These are phyloP conservation scores for Rickenella mellea DNA, from an alignment of 768 basidiomycete species.

Conservation along the genomic window DNA sequence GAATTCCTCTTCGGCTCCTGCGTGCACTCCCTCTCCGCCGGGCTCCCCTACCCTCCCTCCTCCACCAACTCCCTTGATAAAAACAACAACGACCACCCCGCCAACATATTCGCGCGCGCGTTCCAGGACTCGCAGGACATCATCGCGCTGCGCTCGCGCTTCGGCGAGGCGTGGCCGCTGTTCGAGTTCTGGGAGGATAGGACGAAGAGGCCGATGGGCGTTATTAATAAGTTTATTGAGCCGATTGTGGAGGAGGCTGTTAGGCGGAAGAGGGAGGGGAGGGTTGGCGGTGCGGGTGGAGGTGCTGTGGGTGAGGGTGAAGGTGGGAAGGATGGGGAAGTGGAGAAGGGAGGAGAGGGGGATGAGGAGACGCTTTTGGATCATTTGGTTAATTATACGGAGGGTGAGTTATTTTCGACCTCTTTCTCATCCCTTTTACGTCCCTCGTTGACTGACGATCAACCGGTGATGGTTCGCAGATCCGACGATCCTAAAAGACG, in stretches of 20 bases:
- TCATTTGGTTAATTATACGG: conserved; percentile 7
- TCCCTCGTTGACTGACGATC: background rate
- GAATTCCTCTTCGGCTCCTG: conserved; percentile 10
- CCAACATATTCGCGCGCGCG: conserved; percentile 20
- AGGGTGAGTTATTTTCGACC: conserved; percentile 4
- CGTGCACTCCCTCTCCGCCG: conserved; percentile 1
- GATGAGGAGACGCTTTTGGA: conserved; percentile 9
- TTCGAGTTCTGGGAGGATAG: conserved; percentile 25
- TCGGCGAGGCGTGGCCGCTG: conserved; percentile 31
- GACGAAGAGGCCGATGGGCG: conserved; percentile 23
- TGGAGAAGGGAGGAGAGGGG: conserved; percentile 4
- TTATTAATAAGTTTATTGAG: conserved; percentile 28
- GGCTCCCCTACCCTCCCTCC: conserved; percentile 5
- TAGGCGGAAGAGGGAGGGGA: conserved; percentile 12
- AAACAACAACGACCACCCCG: conserved; percentile 8
- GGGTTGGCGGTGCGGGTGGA: conserved; percentile 8
- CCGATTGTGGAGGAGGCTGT: conserved; percentile 30
- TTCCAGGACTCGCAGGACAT: conserved; percentile 24
- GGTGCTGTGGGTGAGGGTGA: conserved; percentile 7
- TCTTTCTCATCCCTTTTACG: background rate
- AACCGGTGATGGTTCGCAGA: conserved; percentile 10
- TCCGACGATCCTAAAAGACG: conserved; percentile 25
- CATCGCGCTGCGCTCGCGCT: conserved; percentile 17
- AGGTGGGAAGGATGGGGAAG: too few relatives aligned
- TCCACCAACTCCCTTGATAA: conserved; percentile 8